phyloP scores from a whole-genome alignment of 116 monocot species.

The Trichopus zeylanicus region DNA sequence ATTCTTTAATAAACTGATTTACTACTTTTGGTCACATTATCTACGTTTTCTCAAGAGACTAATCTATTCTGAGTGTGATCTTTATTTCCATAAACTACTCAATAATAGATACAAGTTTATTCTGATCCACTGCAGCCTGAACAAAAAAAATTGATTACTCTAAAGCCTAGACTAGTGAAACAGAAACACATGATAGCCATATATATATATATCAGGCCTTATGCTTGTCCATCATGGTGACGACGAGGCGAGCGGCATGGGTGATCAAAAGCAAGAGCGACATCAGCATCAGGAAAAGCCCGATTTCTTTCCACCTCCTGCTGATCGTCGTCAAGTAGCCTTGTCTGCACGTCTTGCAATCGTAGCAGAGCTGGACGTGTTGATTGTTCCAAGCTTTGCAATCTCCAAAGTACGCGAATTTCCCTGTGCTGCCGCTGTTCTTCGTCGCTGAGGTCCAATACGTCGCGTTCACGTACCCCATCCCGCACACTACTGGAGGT shows the following conservation, averaged over 20 bases:
- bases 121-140: too few relatives aligned
- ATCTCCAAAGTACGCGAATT: slow-evolving; percentile 4
- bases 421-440: neutral
- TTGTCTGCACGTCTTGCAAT: slow-evolving; percentile 20
- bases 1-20: too few relatives aligned
- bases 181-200: too few relatives aligned
- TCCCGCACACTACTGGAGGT: slow-evolving; percentile 15
- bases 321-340: slow-evolving; percentile 9
- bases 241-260: slow-evolving; percentile 7
- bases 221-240: too few relatives aligned
- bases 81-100: too few relatives aligned
- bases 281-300: slow-evolving; percentile 19
- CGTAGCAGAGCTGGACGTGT: slow-evolving; percentile 13
- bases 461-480: slow-evolving; percentile 27
- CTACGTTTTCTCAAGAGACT: too few relatives aligned
- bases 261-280: neutral
- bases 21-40: too few relatives aligned
- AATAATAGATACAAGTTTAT: too few relatives aligned
- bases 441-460: slow-evolving; percentile 8
- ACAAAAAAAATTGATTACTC: too few relatives aligned
- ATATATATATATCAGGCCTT: too few relatives aligned
- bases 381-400: slow-evolving; percentile 21
- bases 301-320: slow-evolving; percentile 4
- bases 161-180: too few relatives aligned
- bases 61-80: too few relatives aligned